A percentile compares a stretch with the other conserved stretches of the same genome.
Conservation (phyloP, 306 rosid genomes). For the Vigna nakashimae region DNA sequence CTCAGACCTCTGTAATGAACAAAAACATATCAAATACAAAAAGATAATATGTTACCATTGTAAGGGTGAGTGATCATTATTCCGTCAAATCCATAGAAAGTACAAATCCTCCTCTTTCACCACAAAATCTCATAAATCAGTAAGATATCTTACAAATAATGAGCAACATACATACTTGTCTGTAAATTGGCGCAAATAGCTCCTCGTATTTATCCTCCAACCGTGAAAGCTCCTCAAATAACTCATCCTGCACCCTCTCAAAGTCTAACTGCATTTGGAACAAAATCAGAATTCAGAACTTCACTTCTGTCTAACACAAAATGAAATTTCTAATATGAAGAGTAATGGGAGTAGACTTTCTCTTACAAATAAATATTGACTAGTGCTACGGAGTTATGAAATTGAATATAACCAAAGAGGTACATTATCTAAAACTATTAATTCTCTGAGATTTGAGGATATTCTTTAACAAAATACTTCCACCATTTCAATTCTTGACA, state of each 20-base stretch:
- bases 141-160: not conserved
- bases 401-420: slow-evolving; percentile 30
- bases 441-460: too few species aligned
- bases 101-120: slow-evolving; percentile 9
- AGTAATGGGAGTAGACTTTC: slow-evolving; percentile 9
- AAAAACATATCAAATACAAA: slow-evolving; percentile 24
- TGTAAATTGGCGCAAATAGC: slow-evolving; percentile 55
- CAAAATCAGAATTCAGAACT: slow-evolving; percentile 14
- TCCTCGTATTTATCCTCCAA: slow-evolving; percentile 63
- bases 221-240: slow-evolving; percentile 56
- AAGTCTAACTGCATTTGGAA: slow-evolving; percentile 49
- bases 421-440: not conserved
- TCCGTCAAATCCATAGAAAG: slow-evolving; percentile 29
- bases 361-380: not conserved
- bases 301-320: slow-evolving; percentile 18
- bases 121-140: slow-evolving; percentile 19
- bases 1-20: slow-evolving; percentile 56
- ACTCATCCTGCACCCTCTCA: slow-evolving; percentile 53
- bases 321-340: slow-evolving; percentile 14
- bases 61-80: slow-evolving; percentile 14
- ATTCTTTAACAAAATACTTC: too few species aligned
- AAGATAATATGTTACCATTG: not conserved
- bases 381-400: not conserved
- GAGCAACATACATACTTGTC: slow-evolving; percentile 50
- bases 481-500: slow-evolving; percentile 12